Base-by-base conservation (phyloP, 176 grass and related monocot genomes). In the Pharus latifolius region DNA sequence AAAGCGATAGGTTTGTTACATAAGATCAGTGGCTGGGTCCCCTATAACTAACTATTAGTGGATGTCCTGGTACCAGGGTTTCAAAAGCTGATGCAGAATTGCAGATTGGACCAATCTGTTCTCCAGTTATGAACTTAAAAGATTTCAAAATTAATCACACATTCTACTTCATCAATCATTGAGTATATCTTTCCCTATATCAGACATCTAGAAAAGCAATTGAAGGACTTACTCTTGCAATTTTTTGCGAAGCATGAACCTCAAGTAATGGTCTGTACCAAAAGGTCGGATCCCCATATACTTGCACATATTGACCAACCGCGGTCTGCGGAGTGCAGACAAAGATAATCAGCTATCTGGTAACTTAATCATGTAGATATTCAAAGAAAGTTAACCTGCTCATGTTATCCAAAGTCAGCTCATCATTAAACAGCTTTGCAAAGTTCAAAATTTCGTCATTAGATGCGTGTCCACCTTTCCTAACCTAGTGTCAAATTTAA, bases 241-340 rank as follows among this genome's bases (percentile, higher is more conserved):
- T 62, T 82, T 99, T 72, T 89, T 99, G 32, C 96, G 90, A 86
- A 99, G 90, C 96, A 94, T 99, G 69, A 91, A 99, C 23, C 87
- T 85, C 60, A 99, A 80, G 82, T 94, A 99, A 67, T 99, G 82
- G 69, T 99, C 96, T 11, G 90, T 99, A 74, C 96, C 96, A 60
- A 94, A 99, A 73, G 96, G 96, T 48, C 67, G 87, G 14, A 99
- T 84, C 58, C 90, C 96, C 96, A 99, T 99, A 78, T 99, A 99
- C 72, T 99, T 99, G 80, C 96, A 99, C 96, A 99, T 99, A 80
- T 99, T 99, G 19, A 99, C 90, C 84, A 99, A 86, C 29, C 96
- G 87, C 44, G 96, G 64, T 83, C 96, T 99, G 87, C 50, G 84
- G 23, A 60, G 28, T 67, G 56, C 51, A 78, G 19, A 8, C 57